Evolutionary conservation across 2,329 filamentous ascomycete species (phyloP).

Genomic region (Thermothelomyces thermophilus): DNA sequence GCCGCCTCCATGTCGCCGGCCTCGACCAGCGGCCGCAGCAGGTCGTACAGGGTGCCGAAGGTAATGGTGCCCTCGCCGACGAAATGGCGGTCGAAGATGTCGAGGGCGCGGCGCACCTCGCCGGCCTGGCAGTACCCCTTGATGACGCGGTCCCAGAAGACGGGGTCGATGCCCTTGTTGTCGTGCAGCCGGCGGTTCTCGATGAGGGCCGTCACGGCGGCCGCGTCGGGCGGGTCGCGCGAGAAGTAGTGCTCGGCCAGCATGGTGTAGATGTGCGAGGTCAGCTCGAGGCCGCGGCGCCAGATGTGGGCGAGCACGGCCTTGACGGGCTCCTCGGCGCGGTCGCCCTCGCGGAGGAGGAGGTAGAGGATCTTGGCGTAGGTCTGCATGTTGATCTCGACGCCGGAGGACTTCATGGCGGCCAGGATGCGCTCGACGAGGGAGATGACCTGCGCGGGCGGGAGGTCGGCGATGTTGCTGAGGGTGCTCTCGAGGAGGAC

Average conservation of each 20-base stretch:
- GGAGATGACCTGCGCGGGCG: conserved; percentile 43
- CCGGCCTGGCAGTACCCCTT: conserved; percentile 56
- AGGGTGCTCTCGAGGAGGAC: conserved; percentile 60
- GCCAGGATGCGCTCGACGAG: conserved; percentile 49
- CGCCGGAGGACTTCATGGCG: conserved; percentile 50
- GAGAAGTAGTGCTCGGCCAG: conserved; percentile 62
- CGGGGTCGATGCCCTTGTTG: conserved; percentile 41
- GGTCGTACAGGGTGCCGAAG: conserved; percentile 37
- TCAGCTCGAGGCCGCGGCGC: conserved; percentile 43
- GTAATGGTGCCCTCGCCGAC: conserved; percentile 36
- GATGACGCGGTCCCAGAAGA: conserved; percentile 66
- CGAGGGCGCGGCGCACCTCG: conserved; percentile 43
- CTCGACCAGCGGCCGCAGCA: conserved; percentile 32
- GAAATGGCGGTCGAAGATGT: conserved; percentile 41
- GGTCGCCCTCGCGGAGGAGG: conserved; percentile 43
- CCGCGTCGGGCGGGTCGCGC: conserved; percentile 50
- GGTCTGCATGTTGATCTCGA: conserved; percentile 54
- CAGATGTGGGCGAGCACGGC: conserved; percentile 59
- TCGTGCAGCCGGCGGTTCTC: conserved; percentile 44
- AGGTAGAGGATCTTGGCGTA: conserved; percentile 66
- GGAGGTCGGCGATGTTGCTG: conserved; percentile 34
- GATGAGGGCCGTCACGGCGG: conserved; percentile 55
- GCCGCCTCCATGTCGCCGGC: conserved; percentile 23
- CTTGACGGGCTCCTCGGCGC: conserved; percentile 45
- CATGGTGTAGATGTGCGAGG: conserved; percentile 66